These are phyloP conservation scores for Aspergillus sp. DNA, from an alignment of 2,329 filamentous ascomycete genomes.

Conservation along the genomic window DNA sequence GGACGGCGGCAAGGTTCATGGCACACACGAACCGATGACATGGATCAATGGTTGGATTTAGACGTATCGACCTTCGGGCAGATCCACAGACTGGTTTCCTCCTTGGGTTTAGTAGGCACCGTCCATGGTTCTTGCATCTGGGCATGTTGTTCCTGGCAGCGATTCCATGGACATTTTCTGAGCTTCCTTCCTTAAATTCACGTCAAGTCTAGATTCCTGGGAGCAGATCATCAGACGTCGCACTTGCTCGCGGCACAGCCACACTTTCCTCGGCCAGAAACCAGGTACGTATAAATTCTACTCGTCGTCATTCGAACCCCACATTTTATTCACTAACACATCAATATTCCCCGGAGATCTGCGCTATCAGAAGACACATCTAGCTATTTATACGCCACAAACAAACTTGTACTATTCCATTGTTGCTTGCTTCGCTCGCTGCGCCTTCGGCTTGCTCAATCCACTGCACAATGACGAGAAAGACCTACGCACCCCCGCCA, in stretches of 20 bases:
- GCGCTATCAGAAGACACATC: neutral
- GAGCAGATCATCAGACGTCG: neutral
- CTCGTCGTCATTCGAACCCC: too few species aligned
- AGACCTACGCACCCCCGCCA: conserved; percentile 1
- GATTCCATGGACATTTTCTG: neutral
- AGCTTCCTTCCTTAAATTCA: neutral
- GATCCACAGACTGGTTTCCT: neutral
- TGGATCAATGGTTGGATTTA: neutral
- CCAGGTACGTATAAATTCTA: neutral
- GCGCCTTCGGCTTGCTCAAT: too few species aligned
- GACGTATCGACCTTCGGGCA: too few species aligned
- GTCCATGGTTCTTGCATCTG: too few species aligned
- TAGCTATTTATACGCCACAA: neutral
- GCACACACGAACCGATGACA: neutral
- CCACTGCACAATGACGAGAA: neutral
- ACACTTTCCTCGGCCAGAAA: neutral
- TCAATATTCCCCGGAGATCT: neutral
- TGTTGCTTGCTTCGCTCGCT: too few species aligned
- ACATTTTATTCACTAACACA: neutral
- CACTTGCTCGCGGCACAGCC: neutral
- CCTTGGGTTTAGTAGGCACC: neutral
- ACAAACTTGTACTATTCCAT: neutral
- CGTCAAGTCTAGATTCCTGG: neutral
- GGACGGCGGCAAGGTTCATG: neutral
- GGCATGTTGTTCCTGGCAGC: too few species aligned